Conservation (phyloP, 2,329 filamentous ascomycete species). For the Aspergillus vadensis region DNA sequence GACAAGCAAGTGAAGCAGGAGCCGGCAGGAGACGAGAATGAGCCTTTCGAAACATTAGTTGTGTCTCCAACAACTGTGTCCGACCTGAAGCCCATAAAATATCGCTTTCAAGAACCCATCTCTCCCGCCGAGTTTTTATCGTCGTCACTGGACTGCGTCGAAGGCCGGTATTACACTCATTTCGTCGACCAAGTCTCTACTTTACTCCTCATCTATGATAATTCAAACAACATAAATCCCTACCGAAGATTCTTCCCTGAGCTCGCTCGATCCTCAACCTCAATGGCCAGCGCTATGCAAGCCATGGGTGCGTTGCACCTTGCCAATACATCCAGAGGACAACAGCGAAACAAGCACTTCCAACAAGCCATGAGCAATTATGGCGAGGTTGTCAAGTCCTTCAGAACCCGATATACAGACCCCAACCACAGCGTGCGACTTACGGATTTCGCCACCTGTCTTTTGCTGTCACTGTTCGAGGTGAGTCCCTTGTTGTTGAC, state of each 20-base stretch:
- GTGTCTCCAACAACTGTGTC: slow-evolving; percentile 30
- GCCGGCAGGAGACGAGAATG: slow-evolving; percentile 13
- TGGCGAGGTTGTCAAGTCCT: slow-evolving; percentile 39
- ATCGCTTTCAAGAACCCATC: slow-evolving; percentile 31
- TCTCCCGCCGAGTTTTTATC: slow-evolving; percentile 22
- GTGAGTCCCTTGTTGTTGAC: slow-evolving; percentile 18
- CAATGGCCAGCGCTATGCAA: slow-evolving; percentile 43
- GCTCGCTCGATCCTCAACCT: slow-evolving; percentile 35
- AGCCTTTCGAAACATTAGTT: slow-evolving; percentile 24
- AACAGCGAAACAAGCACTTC: slow-evolving; percentile 37
- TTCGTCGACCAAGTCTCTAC: slow-evolving; percentile 39
- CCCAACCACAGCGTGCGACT: slow-evolving; percentile 28
- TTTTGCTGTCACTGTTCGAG: slow-evolving; percentile 39
- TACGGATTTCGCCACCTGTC: slow-evolving; percentile 38
- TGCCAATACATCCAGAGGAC: slow-evolving; percentile 39
- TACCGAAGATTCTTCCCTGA: slow-evolving; percentile 39
- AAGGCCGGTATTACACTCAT: slow-evolving; percentile 40
- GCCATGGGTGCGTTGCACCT: slow-evolving; percentile 45
- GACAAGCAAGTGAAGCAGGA: slow-evolving; percentile 16
- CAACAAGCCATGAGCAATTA: slow-evolving; percentile 44
- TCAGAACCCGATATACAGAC: slow-evolving; percentile 31
- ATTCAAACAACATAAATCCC: slow-evolving; percentile 39
- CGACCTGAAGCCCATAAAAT: slow-evolving; percentile 23
- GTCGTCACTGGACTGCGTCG: slow-evolving; percentile 25
- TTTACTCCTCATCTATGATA: slow-evolving; percentile 41